A percentile compares a stretch with the other conserved stretches of the same genome.
Evolutionary conservation across 2,329 filamentous ascomycete genomes (phyloP).

Genomic region (Cryphonectria radicalis): DNA sequence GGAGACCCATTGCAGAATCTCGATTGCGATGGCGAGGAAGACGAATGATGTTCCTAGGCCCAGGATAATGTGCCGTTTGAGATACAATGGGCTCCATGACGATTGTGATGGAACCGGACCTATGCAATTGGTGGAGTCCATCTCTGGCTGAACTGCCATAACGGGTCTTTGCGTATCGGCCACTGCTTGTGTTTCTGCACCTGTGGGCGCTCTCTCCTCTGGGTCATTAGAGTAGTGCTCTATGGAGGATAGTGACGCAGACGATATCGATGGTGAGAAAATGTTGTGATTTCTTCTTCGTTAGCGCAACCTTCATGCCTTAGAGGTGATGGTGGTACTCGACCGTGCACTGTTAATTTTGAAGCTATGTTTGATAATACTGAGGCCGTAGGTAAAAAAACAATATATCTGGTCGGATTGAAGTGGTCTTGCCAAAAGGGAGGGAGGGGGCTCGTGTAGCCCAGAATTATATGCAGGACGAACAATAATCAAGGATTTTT

Average conservation of each 20-base stretch:
- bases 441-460: background rate
- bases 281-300: background rate
- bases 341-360: background rate
- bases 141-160: background rate
- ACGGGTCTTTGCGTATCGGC: background rate
- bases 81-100: background rate
- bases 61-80: background rate
- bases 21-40: background rate
- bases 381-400: background rate
- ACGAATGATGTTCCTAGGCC: background rate
- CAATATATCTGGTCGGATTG: background rate
- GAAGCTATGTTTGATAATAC: background rate
- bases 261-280: background rate
- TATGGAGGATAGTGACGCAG: background rate
- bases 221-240: background rate
- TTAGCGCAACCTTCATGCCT: background rate
- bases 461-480: background rate
- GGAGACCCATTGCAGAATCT: background rate
- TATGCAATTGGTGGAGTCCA: background rate
- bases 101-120: background rate
- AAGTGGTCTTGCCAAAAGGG: background rate
- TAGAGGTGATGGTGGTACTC: background rate
- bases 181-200: background rate
- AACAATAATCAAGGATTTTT: background rate
- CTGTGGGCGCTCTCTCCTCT: background rate